A percentile compares a stretch with the other conserved stretches of the same genome.
Evolutionary conservation across 1,284 basidiomycete species (phyloP).

Genomic region (Rhodotorula sp.): DNA sequence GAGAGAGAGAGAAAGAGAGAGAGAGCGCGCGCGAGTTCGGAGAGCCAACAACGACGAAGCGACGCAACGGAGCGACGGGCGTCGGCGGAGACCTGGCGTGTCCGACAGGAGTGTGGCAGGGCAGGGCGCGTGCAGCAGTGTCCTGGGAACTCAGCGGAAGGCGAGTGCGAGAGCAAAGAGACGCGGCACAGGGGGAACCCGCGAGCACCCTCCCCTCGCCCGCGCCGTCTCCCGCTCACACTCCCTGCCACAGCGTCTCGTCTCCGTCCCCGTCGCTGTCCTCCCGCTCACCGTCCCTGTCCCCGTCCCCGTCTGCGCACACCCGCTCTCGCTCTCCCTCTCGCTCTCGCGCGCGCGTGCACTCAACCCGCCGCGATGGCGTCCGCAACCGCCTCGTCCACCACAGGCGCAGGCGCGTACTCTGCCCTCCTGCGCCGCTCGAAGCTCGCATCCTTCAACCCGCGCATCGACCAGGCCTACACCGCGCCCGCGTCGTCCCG

Average conservation of each 20-base stretch:
- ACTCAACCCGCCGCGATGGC: neutral
- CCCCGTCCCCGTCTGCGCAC: neutral
- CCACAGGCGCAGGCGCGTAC: constrained; percentile 16
- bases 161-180: no score
- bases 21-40: neutral
- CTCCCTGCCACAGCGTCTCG: no score
- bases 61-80: no score
- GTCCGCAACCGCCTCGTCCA: constrained; percentile 1
- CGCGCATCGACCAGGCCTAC: constrained; percentile 42
- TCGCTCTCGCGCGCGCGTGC: no score
- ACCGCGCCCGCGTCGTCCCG: constrained; percentile 26
- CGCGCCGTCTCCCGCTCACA: neutral
- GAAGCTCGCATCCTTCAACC: constrained; percentile 39
- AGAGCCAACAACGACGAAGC: neutral
- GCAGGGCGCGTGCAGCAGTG: no score
- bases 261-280: no score
- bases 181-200: no score
- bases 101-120: no score
- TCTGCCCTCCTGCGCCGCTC: constrained; percentile 41
- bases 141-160: no score
- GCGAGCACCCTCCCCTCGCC: neutral
- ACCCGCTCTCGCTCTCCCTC: neutral
- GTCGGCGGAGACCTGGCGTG: no score
- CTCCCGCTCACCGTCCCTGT: no score
- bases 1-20: neutral